Base-by-base conservation (phyloP, 2,329 filamentous ascomycete species). In the Blumeria hordei region DNA sequence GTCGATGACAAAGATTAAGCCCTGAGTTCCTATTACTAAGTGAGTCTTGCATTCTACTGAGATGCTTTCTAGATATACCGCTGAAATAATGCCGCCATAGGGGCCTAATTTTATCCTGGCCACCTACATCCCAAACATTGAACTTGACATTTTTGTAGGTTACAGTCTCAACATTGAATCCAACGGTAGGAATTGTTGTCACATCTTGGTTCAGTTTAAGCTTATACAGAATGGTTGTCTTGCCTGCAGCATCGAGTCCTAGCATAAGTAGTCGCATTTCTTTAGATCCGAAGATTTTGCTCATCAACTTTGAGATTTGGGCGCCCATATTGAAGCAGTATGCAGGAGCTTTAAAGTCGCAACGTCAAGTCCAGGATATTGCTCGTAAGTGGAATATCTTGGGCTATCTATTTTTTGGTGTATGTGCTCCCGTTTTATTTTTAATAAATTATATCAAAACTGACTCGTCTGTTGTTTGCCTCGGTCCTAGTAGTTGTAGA, bases 101-200 rank as follows among this genome's bases (percentile, higher is more conserved):
- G 59, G 90, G 90, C 62, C 90, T 79, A 66, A 96, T 96, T 81
- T 96, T 96, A 77, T 96, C 90, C 75, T 96, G 90, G 61, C 90
- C 90, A 70, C 90, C 90, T 58, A 96, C 90, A 74, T 96, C 90
- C 90, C 90, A 96, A 60, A 96, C 90, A 65, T 93, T 96, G 75
- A 96, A 96, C 72, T 95, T 93, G 71, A 95, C 88, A 70, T 96
- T 96, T 78, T 95, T 95, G 76, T 94, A 95, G 62, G 88, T 93
- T 65, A 96, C 88, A 4, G 88, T 94, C 76, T 96, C 90, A 70
- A 96, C 92, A 77, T 96, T 96, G 78, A 96, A 96, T 63, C 90
- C 92, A 64, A 98, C 92, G 36, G 92, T 98, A 50, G 92, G 92
- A 67, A 96, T 96, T 54, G 92, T 96, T 59, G 92, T 96, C 65